Evolutionary conservation across 1,284 basidiomycete genomes (phyloP), one percentile per base, ranked within the genome.

Genomic region (Ustilago bromivora): DNA sequence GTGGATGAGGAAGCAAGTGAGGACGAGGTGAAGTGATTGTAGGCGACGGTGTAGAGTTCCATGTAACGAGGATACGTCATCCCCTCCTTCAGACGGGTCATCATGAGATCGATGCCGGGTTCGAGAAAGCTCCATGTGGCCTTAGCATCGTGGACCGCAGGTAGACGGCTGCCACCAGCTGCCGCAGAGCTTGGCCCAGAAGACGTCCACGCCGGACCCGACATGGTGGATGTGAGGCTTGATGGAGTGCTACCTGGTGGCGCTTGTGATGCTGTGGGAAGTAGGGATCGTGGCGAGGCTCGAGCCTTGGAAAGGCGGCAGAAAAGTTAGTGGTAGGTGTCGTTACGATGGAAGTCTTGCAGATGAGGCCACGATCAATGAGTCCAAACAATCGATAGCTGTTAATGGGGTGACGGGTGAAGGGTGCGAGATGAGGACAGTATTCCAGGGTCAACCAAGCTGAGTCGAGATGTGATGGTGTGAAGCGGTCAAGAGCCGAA

Each of bases 21-120:
- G n/a, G 92, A 93, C 31, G 91, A 93, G 28, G 94, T 98, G 87
- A 96, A 98, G 86, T 96, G 98, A 88, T 98, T 96, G 90, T 98
- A 98, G 10, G 94, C 93, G 49, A 94, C 92, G 51, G 86, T 88
- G 87, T 97, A 98, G 62, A 96, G 90, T 82, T 92, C 91, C 89
- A 96, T 96, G 88, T 98, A 98, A 85, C 93, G 94, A 66, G 91
- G 90, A 88, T 95, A 96, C 34, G 93, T 93, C 85, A 98, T 92
- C 69, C 95, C 95, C 17, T 92, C 90, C 80, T 94, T 92, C 43
- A 94, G 90, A 32, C 70, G 76, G 23, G 71, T 72, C 76, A 79
- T 81, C 80, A 85, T 85, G 69, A 82, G 81, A 49, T 84, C 83
- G 51, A 97, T 94, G 56, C 95, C 95, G 66, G 91, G 91, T 86